Base-by-base conservation (phyloP, 2,329 filamentous ascomycete species). In the Amylocarpus encephaloides region DNA sequence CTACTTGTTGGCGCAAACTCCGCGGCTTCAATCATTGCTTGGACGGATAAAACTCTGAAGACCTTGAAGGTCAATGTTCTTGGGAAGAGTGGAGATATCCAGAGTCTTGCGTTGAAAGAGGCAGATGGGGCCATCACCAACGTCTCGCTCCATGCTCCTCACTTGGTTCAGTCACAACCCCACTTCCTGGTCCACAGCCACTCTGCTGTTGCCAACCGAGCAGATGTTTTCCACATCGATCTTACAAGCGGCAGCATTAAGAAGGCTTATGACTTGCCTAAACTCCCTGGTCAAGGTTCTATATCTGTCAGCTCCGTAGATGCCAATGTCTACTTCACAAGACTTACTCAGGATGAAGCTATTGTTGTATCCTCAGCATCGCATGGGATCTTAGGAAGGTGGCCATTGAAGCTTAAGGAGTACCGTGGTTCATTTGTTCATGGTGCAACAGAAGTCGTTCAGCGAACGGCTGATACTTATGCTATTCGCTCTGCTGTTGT, bases 131-230 rank as follows among this genome's bases (percentile, higher is more conserved):
- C 68, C 3, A 73, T 87, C 46, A 74, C 82, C 49, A 71, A 73
- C 16, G 72, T 86, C 41, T 68, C 70, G 2, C 73, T 95, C 18
- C 88, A 94, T 63, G 86, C 87, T 1, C 85, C 89, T 13, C 82
- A 83, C 57, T 75, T 85, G 49, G 70, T 81, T 29, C 85, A 86
- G 62, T 85, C 87, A 3, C 75, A 82, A 41, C 76, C 88, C 34
- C 89, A 95, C 70, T 94, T 96, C 71, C 72, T 96, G 30, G 86
- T 95, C 5, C 87, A 95, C 59, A 89, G 82, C 60, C 77, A 83
- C 60, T 88, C 88, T 0, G 74, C 74, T 33, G 73, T 73, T 2
- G 82, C 82, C 15, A 87, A 91, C 64, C 88, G 86, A 73, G 92
- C 86, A 2, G 86, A 94, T 54, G 85, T 97, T 29, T 96, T 85